Evolutionary conservation across 345 rosid species (phyloP).

Genomic region (Physaria fendleri): DNA sequence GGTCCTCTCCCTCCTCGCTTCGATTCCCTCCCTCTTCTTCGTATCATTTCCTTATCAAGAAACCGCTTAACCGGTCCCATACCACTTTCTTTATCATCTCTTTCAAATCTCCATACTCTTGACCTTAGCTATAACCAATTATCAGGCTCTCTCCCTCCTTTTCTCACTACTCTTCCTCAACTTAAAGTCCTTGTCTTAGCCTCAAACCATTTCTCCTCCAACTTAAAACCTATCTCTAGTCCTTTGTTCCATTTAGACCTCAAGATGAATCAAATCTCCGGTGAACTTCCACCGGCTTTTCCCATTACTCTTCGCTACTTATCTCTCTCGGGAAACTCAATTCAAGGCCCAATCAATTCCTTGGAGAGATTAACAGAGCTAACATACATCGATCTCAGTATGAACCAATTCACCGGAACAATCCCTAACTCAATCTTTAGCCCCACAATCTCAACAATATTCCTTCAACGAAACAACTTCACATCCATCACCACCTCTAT

Average conservation of each 20-base stretch:
- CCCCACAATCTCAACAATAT: slow-evolving; percentile 45
- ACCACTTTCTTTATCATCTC: slow-evolving; percentile 47
- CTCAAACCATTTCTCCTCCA: slow-evolving; percentile 43
- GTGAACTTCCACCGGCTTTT: slow-evolving; percentile 42
- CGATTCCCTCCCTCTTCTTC: slow-evolving; percentile 43
- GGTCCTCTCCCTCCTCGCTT: slow-evolving; percentile 73
- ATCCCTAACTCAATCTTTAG: slow-evolving; percentile 54
- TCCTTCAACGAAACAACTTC: slow-evolving; percentile 83
- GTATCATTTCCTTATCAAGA: slow-evolving; percentile 61
- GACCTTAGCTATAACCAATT: slow-evolving; percentile 72
- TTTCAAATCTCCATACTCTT: slow-evolving; percentile 57
- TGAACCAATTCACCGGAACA: slow-evolving; percentile 67
- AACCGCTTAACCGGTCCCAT: slow-evolving; percentile 77
- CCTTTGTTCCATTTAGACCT: slow-evolving; percentile 66
- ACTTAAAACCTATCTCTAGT: slow-evolving; percentile 31
- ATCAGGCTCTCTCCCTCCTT: slow-evolving; percentile 52
- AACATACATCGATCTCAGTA: slow-evolving; percentile 68
- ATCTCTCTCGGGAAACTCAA: slow-evolving; percentile 45
- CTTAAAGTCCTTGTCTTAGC: slow-evolving; percentile 53
- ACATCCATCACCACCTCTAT: slow-evolving; percentile 24
- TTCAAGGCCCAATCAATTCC: slow-evolving; percentile 63
- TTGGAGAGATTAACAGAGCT: slow-evolving; percentile 43
- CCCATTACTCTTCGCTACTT: slow-evolving; percentile 69
- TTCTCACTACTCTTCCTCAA: slow-evolving; percentile 32
- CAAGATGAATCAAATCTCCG: slow-evolving; percentile 45